A percentile compares a stretch with the other conserved stretches of the same genome.
phyloP scores from a whole-genome alignment of 768 basidiomycete genomes.

The Russula sp. region DNA sequence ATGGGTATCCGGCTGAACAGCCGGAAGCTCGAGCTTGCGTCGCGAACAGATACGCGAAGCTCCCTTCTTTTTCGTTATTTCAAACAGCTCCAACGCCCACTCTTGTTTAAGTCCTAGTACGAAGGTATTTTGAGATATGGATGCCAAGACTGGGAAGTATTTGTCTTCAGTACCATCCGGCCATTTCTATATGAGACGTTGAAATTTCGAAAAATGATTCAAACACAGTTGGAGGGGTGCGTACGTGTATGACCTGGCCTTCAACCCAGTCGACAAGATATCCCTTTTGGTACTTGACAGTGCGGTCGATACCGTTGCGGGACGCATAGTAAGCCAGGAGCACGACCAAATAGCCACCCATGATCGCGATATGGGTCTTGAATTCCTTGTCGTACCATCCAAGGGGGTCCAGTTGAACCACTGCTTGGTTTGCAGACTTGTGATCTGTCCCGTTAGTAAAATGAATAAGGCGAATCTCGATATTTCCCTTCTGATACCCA shows the following conservation, averaged over 20 bases:
- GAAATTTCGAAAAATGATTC: background rate
- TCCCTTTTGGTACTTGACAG: background rate
- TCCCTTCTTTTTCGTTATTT: background rate
- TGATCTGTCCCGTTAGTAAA: constrained; percentile 8
- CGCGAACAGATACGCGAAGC: constrained; percentile 1
- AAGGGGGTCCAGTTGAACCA: constrained; percentile 4
- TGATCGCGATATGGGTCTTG: constrained; percentile 4
- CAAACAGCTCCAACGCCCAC: constrained; percentile 17
- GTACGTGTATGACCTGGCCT: constrained; percentile 8
- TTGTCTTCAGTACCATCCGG: background rate
- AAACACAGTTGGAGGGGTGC: background rate
- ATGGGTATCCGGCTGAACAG: background rate
- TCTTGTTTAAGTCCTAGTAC: constrained; percentile 11
- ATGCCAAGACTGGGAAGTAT: constrained; percentile 5
- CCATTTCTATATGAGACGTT: background rate
- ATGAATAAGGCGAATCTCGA: constrained; percentile 10
- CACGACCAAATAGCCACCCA: constrained; percentile 15
- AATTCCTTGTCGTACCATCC: background rate
- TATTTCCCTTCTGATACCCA: too few relatives aligned
- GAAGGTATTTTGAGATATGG: constrained; percentile 5
- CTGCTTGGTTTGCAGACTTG: background rate
- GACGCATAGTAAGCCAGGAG: constrained; percentile 9
- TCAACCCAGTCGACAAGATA: constrained; percentile 13
- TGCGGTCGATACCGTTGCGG: too few relatives aligned
- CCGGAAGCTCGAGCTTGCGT: constrained; percentile 14